Base-by-base conservation (phyloP, 441 rosid species). In the Croton setiger region DNA sequence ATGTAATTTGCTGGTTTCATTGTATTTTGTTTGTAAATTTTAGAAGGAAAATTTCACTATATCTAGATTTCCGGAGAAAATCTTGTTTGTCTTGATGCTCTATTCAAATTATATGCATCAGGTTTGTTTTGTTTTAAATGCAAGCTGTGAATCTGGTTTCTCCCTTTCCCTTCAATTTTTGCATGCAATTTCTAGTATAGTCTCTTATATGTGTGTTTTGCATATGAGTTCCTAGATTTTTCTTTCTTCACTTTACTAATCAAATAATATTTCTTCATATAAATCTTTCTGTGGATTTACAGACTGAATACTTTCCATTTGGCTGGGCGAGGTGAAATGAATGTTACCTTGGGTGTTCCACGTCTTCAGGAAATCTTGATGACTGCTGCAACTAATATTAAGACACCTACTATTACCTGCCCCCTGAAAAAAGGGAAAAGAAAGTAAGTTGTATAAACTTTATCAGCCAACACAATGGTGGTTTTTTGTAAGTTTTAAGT, bases 291-390 rank as follows among this genome's bases (percentile, higher is more conserved):
- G 10, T 55, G 65, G 66, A 45, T 66, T 72, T 75, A 63, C 88
- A 96, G 99, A 80, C 72, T 96, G 80, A 93, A 96, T 77, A 96
- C 99, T 73, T 96, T 96, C 81, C 99, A 96, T 87, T 97, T 93
- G 77, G 99, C 99, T 74, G 99, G 99, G 53, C 85, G 99, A 74
- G 99, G 99, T 80, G 99, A 93, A 84, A 89, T 89, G 98, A 93
- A 96, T 79, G 99, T 96, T 67, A 93, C 98, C 20, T 93, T 96
- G 57, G 98, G 99, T 64, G 89, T 93, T 56, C 98, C 98, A 17
- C 99, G 97, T 64, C 84, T 96, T 61, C 98, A 96, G 78, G 99
- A 96, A 84, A 96, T 96, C 74, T 78, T 96, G 84, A 96, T 88
- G 94, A 85, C 88, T 49, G 99, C 99, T 73, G 82, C 99, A 11